A percentile compares a stretch with the other conserved stretches of the same genome.
phyloP scores from a whole-genome alignment of 148 eudicot species.

The Spergularia marina region DNA sequence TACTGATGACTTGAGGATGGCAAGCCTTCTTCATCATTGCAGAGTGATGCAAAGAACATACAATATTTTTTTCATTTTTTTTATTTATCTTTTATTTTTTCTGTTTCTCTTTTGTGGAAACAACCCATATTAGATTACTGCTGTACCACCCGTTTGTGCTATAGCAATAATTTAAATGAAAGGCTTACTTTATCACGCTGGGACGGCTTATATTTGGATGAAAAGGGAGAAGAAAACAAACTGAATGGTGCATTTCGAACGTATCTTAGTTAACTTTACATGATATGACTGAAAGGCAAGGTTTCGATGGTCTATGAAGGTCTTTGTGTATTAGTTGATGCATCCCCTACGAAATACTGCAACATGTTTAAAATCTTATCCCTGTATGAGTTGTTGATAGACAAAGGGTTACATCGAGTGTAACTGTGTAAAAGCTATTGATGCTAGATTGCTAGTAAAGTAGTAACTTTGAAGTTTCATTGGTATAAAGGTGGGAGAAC shows the following conservation, averaged over 20 bases:
- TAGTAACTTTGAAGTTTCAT: not conserved
- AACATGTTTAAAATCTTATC: not conserved
- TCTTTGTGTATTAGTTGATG: not conserved
- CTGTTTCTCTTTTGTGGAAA: not conserved
- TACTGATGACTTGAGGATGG: too few relatives aligned
- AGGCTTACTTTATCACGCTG: not conserved
- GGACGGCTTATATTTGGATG: not conserved
- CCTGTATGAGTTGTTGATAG: not conserved
- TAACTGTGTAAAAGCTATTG: not conserved
- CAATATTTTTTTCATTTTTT: too few relatives aligned
- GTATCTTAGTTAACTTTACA: not conserved
- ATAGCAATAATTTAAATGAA: not conserved
- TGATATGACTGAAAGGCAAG: not conserved
- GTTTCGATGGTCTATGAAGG: not conserved
- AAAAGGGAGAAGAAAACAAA: not conserved
- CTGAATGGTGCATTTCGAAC: not conserved
- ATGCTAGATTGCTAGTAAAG: not conserved
- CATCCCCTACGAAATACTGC: not conserved
- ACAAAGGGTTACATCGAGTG: not conserved
- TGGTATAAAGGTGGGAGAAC: not conserved
- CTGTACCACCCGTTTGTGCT: not conserved
- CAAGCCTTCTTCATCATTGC: too few relatives aligned
- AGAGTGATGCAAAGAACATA: too few relatives aligned
- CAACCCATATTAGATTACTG: not conserved
- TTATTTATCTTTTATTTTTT: too few relatives aligned